Percentiles rank a stretch among this genome's conserved stretches.
phyloP scores from a whole-genome alignment of 305 asterid species.

The Euphrasia arctica region DNA sequence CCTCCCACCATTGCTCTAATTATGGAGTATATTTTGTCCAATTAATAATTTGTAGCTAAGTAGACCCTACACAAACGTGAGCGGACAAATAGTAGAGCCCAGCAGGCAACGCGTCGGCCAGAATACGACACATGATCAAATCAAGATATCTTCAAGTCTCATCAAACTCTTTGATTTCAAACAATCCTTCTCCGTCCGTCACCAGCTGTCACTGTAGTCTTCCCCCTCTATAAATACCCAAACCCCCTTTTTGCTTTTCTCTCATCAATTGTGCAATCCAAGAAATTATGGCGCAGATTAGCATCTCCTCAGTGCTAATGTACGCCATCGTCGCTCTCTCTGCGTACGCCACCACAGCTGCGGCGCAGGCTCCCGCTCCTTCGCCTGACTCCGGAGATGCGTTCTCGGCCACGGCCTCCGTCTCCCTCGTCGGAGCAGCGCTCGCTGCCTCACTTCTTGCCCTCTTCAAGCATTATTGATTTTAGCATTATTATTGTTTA shows the following conservation, averaged over 20 bases:
- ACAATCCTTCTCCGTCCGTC: slow-evolving; percentile 26
- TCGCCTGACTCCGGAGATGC: slow-evolving; percentile 50
- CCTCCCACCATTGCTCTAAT: too few species aligned
- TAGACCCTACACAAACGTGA: too few species aligned
- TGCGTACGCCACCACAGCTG: slow-evolving; percentile 29
- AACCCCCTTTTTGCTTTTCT: neutral
- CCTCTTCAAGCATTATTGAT: slow-evolving; percentile 30
- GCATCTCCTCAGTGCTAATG: slow-evolving; percentile 27
- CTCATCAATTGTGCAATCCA: neutral
- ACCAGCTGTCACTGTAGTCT: slow-evolving; percentile 39
- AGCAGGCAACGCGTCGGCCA: too few species aligned
- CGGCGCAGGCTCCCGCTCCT: slow-evolving; percentile 49
- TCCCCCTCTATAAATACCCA: slow-evolving; percentile 27
- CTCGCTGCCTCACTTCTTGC: slow-evolving; percentile 37
- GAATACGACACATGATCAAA: too few species aligned
- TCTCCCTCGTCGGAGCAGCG: slow-evolving; percentile 35
- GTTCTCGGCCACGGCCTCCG: slow-evolving; percentile 35
- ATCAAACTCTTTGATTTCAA: neutral
- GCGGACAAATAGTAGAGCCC: too few species aligned
- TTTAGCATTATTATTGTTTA: slow-evolving; percentile 9
- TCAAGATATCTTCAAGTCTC: too few species aligned
- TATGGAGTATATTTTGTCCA: too few species aligned
- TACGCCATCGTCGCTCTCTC: slow-evolving; percentile 32
- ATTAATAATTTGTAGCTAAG: too few species aligned
- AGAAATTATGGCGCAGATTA: slow-evolving; percentile 40